phyloP scores from a whole-genome alignment of 2,329 filamentous ascomycete genomes.

The Microsporum audouinii region DNA sequence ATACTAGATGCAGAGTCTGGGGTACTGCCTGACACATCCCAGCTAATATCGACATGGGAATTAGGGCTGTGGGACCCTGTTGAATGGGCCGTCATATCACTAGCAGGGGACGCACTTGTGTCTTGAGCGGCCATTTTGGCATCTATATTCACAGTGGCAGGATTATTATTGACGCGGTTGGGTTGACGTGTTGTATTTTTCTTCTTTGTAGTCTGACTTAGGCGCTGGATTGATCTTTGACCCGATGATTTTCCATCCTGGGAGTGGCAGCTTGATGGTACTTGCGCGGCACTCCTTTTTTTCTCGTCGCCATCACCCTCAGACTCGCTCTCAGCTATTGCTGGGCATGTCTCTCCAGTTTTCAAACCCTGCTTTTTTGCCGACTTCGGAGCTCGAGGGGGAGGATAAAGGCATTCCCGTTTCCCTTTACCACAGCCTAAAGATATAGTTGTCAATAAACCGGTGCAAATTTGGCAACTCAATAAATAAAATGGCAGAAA shows the following conservation, averaged over 20 bases:
- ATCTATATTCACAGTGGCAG: not conserved
- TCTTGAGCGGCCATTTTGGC: slow-evolving; percentile 19
- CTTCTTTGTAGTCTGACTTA: not conserved
- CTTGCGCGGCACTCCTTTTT: slow-evolving; percentile 6
- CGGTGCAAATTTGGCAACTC: not conserved
- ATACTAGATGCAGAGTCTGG: slow-evolving; percentile 13
- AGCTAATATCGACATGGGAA: slow-evolving; percentile 14
- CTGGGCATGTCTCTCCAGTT: slow-evolving; percentile 27
- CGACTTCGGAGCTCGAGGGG: slow-evolving; percentile 39
- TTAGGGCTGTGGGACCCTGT: slow-evolving; percentile 26
- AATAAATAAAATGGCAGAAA: not conserved
- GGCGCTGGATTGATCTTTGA: not conserved
- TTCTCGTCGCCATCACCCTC: slow-evolving; percentile 40
- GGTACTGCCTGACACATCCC: slow-evolving; percentile 3
- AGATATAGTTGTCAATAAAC: slow-evolving; percentile 8
- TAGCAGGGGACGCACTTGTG: slow-evolving; percentile 42
- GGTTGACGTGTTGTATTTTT: not conserved
- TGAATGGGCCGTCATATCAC: slow-evolving; percentile 33
- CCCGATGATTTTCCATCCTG: not conserved
- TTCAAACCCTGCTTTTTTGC: slow-evolving; percentile 34
- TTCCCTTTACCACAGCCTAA: slow-evolving; percentile 80
- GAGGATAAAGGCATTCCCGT: slow-evolving; percentile 82
- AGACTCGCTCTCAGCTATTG: slow-evolving; percentile 39
- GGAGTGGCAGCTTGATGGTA: not conserved
- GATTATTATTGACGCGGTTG: not conserved